These are phyloP conservation scores for Cryphonectria carpinicola DNA, from an alignment of 2,329 filamentous ascomycete genomes.

Conservation along the genomic window DNA sequence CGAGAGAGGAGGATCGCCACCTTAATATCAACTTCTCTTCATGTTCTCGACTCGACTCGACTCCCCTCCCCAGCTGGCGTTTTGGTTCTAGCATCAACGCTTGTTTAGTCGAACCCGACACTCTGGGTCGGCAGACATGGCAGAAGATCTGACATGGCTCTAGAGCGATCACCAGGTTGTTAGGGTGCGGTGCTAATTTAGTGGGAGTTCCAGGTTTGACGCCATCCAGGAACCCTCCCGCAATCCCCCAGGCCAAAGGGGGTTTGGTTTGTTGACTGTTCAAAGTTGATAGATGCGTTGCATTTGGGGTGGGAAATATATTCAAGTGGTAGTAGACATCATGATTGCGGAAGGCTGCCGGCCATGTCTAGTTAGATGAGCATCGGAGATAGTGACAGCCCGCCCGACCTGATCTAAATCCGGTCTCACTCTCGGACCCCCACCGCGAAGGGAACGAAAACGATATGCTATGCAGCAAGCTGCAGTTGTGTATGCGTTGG, in stretches of 20 bases:
- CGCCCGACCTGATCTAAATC: background rate
- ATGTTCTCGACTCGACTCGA: background rate
- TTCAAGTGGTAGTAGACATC: background rate
- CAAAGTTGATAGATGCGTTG: background rate
- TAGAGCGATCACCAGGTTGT: slow-evolving; percentile 32
- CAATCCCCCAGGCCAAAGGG: slow-evolving; percentile 19
- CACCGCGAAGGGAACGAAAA: background rate
- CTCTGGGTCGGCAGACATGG: slow-evolving; percentile 42
- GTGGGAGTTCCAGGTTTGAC: slow-evolving; percentile 26
- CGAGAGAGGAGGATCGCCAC: background rate
- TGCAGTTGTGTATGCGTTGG: background rate
- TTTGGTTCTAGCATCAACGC: slow-evolving; percentile 31
- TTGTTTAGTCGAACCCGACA: slow-evolving; percentile 45
- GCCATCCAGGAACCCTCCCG: slow-evolving; percentile 27
- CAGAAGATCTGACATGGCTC: slow-evolving; percentile 41
- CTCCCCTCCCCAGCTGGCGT: slow-evolving; percentile 7
- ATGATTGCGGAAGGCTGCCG: background rate
- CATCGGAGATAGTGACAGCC: background rate
- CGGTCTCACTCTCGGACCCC: background rate
- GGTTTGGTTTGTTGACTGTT: slow-evolving; percentile 11
- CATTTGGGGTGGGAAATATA: background rate
- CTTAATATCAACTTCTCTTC: background rate
- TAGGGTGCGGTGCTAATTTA: slow-evolving; percentile 29
- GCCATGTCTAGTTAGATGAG: slow-evolving; percentile 1
- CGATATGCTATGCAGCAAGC: background rate